phyloP scores from a whole-genome alignment of 768 basidiomycete genomes.

The Porpolomopsis calyptriformis region DNA sequence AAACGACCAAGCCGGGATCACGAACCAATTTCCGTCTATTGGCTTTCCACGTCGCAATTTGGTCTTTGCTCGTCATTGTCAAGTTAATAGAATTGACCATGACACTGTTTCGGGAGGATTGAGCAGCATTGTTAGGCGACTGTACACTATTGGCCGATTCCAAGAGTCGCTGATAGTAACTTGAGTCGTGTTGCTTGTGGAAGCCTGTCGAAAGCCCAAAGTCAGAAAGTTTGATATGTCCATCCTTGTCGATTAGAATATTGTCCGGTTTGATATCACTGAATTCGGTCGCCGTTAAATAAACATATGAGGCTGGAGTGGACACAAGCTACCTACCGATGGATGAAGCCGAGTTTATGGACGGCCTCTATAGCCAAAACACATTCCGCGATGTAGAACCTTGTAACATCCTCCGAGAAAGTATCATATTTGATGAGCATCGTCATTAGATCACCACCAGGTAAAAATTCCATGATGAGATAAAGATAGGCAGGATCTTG shows the following conservation, averaged over 20 bases:
- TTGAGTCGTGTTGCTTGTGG: constrained; percentile 94
- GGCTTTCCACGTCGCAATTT: constrained; percentile 98
- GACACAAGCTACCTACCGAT: constrained; percentile 57
- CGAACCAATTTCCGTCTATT: constrained; percentile 87
- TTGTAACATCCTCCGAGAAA: constrained; percentile 94
- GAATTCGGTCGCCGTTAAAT: constrained; percentile 8
- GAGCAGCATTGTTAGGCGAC: constrained; percentile 30
- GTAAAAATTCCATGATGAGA: constrained; percentile 98
- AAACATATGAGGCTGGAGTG: neutral
- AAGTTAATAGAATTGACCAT: constrained; percentile 96
- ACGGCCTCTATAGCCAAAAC: constrained; percentile 96
- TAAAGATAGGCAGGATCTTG: constrained; percentile 89
- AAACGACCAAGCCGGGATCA: too few species aligned
- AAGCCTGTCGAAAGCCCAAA: constrained; percentile 99
- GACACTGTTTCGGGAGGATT: constrained; percentile 77
- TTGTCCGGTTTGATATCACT: constrained; percentile 99
- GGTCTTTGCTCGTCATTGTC: constrained; percentile 87
- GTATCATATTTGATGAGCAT: constrained; percentile 99
- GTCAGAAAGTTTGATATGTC: constrained; percentile 96
- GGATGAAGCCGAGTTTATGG: constrained; percentile 94
- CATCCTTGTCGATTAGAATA: constrained; percentile 77
- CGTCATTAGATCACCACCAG: constrained; percentile 97
- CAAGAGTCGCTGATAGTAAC: constrained; percentile 84
- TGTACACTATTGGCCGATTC: constrained; percentile 49
- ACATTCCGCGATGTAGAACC: constrained; percentile 99